Percentiles rank a stretch among this genome's conserved stretches.
phyloP scores from a whole-genome alignment of 768 basidiomycete genomes.

The Lactifluus hygrophoroides region DNA sequence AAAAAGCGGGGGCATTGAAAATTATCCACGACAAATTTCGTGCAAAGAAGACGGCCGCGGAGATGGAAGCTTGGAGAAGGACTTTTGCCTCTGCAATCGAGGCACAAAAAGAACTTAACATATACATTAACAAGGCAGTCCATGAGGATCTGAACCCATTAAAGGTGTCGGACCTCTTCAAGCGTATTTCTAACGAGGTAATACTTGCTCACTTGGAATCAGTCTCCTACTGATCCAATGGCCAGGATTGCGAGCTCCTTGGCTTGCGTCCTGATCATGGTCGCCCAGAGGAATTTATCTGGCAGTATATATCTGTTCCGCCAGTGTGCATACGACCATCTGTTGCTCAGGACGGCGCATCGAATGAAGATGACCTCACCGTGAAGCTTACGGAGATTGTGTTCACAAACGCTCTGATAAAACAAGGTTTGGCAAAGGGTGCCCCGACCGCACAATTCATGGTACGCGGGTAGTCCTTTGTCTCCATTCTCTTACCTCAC shows the following conservation, averaged over 20 bases:
- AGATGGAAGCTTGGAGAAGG: conserved; percentile 80
- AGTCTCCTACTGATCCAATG: neutral
- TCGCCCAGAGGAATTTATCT: conserved; percentile 93
- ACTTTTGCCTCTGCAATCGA: conserved; percentile 76
- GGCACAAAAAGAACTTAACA: conserved; percentile 77
- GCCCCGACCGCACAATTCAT: conserved; percentile 84
- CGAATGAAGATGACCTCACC: conserved; percentile 96
- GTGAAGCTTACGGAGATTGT: conserved; percentile 97
- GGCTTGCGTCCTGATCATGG: conserved; percentile 84
- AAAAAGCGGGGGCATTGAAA: conserved; percentile 90
- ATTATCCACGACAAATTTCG: conserved; percentile 98
- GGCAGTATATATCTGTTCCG: conserved; percentile 98
- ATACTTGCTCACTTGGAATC: conserved; percentile 6
- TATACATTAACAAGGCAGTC: conserved; percentile 79
- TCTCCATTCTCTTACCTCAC: conserved; percentile 3
- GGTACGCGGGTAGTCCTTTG: conserved; percentile 34
- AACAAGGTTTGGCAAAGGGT: conserved; percentile 82
- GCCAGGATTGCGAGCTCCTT: conserved; percentile 87
- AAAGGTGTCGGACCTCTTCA: conserved; percentile 88
- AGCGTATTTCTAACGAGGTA: conserved; percentile 87
- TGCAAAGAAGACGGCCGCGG: conserved; percentile 84
- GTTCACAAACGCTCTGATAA: conserved; percentile 87
- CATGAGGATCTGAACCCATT: conserved; percentile 92
- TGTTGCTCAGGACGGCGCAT: conserved; percentile 95
- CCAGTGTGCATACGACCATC: conserved; percentile 97